Evolutionary conservation across 179 eudicot species (phyloP), one percentile per base, ranked within the genome.

Genomic region (Pouteria campechiana): DNA sequence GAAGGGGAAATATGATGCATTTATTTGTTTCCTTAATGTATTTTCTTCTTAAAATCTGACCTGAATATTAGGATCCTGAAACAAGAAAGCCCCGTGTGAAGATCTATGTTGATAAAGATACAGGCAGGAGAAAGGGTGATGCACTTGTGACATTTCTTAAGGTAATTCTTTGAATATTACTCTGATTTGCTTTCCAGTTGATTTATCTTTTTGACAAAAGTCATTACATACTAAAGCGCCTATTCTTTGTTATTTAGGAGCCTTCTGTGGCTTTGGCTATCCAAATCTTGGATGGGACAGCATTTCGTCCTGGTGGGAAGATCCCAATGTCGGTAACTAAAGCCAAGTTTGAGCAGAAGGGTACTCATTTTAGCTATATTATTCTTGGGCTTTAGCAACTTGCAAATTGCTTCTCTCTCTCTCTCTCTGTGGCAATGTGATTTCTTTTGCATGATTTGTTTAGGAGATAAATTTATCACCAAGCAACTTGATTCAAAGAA

Each of bases 331-430:
- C 99, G 47, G 96, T 92, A 30, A 64, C 77, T 46, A 72, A 17
- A 39, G 99, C 99, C 4, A 77, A 83, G 62, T 92, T 92, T 75
- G 85, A 92, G 75, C 99, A 92, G 70, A 92, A 87, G 78, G 96
- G 99, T 92, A 59, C 13, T 24, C 32, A 7, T 20, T 10, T 36
- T 46, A 41, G 35, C 19, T 13, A 14, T 18, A 13, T 10, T 37
- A 16, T 5, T 28, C 3, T 25, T 29, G 25, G n/a, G 14, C 28
- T 9, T 24, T 9, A 15, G 14, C 27, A 9, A 23, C 18, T 8
- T 24, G 28, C 33, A 10, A 16, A 8, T 2, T 10, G 2, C 18
- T 2, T 36, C 21, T 21, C 44, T 36, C 32, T 17, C 29, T 17
- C 28, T 15, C 38, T 11, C 6, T 25, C 6, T 50, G 14, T 31